phyloP scores from a whole-genome alignment of 2,329 filamentous ascomycete genomes.

The Calonectria henricotiae region DNA sequence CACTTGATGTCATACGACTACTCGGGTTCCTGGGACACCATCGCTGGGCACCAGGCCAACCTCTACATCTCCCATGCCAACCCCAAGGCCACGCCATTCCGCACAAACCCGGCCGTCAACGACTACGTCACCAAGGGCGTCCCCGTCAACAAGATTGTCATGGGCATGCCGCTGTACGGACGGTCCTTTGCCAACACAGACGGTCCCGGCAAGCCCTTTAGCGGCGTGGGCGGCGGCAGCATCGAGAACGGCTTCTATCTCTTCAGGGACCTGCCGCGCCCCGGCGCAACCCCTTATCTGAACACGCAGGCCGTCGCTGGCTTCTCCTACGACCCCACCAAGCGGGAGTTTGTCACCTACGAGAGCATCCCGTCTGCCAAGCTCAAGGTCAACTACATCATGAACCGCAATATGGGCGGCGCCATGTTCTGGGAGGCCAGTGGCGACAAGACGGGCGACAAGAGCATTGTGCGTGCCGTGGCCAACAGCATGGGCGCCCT shows the following conservation, averaged over 20 bases:
- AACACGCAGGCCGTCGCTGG: slow-evolving; percentile 75
- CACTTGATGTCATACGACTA: slow-evolving; percentile 81
- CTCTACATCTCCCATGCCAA: slow-evolving; percentile 71
- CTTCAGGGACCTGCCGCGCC: slow-evolving; percentile 79
- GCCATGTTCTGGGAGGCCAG: slow-evolving; percentile 90
- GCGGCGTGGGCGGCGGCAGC: slow-evolving; percentile 74
- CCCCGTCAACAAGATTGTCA: slow-evolving; percentile 75
- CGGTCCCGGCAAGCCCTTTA: slow-evolving; percentile 77
- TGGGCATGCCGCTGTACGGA: slow-evolving; percentile 87
- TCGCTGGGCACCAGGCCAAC: slow-evolving; percentile 80
- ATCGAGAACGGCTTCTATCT: slow-evolving; percentile 78
- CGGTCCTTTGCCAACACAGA: slow-evolving; percentile 80
- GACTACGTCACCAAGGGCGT: slow-evolving; percentile 71
- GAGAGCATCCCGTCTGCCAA: slow-evolving; percentile 74
- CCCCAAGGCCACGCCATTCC: slow-evolving; percentile 77
- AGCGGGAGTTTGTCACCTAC: slow-evolving; percentile 79
- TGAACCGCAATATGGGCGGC: slow-evolving; percentile 76
- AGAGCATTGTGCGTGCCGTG: slow-evolving; percentile 74
- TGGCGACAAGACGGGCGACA: slow-evolving; percentile 70
- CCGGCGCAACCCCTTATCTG: slow-evolving; percentile 71
- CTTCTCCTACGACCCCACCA: slow-evolving; percentile 78
- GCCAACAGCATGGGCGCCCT: slow-evolving; percentile 65
- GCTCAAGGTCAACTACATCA: slow-evolving; percentile 78
- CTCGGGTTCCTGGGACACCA: slow-evolving; percentile 77
- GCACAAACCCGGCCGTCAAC: slow-evolving; percentile 76